A percentile compares a stretch with the other conserved stretches of the same genome.
phyloP scores from a whole-genome alignment of 805 yeast genomes.

The Myxozyma lipomycoides region DNA sequence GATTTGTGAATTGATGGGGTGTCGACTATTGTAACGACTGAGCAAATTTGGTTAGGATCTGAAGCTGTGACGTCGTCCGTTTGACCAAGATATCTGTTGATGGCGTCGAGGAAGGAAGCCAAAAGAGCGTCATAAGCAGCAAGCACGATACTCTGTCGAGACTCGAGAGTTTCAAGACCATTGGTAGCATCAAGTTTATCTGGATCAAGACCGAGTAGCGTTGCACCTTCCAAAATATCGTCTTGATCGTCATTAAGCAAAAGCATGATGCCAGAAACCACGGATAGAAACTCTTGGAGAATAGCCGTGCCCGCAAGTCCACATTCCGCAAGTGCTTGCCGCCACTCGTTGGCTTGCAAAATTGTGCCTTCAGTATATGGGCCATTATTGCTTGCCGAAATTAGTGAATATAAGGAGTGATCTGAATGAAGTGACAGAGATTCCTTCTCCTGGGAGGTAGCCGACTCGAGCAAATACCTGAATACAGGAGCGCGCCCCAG shows the following conservation, averaged over 20 bases:
- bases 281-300: constrained; percentile 36
- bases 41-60: constrained; percentile 33
- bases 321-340: constrained; percentile 37
- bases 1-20: constrained; percentile 30
- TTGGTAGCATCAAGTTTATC: constrained; percentile 30
- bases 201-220: constrained; percentile 40
- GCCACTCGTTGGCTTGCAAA: constrained; percentile 40
- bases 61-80: constrained; percentile 30
- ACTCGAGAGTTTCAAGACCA: constrained; percentile 3
- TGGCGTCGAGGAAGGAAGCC: constrained; percentile 35
- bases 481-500: constrained; percentile 14
- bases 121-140: constrained; percentile 38
- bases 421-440: constrained; percentile 9
- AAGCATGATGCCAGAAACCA: constrained; percentile 41
- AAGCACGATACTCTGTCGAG: constrained; percentile 33
- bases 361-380: background rate
- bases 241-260: constrained; percentile 36
- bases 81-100: constrained; percentile 36
- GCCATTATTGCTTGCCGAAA: background rate
- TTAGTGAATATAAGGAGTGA: constrained; percentile 5
- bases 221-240: constrained; percentile 43
- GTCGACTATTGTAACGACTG: constrained; percentile 41
- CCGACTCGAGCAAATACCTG: constrained; percentile 13
- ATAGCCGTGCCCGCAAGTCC: constrained; percentile 36
- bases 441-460: constrained; percentile 9